Percentiles rank a stretch among this genome's conserved stretches.
Conservation (phyloP, 2,329 filamentous ascomycete genomes). For the Xylariales sp. region DNA sequence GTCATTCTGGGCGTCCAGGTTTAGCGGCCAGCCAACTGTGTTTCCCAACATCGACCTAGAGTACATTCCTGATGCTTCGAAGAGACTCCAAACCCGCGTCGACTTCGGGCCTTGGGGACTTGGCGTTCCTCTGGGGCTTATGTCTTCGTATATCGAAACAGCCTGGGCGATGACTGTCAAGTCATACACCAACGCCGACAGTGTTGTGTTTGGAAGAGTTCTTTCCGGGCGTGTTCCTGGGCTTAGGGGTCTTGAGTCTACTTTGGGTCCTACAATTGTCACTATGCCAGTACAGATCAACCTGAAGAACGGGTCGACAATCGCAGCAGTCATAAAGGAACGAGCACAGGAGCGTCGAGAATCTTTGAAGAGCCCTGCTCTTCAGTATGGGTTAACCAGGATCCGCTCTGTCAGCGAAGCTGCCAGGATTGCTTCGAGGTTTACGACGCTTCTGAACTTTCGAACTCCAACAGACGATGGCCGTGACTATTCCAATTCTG, state of each 20-base stretch:
- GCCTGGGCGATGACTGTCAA: slow-evolving; percentile 14
- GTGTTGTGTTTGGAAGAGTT: slow-evolving; percentile 11
- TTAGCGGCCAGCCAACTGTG: slow-evolving; percentile 10
- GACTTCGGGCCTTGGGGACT: background rate
- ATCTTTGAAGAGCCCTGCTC: slow-evolving; percentile 5
- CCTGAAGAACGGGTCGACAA: slow-evolving; percentile 8
- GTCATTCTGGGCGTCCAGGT: slow-evolving; percentile 13
- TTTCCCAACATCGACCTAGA: slow-evolving; percentile 5
- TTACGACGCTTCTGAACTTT: slow-evolving; percentile 12
- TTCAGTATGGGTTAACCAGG: slow-evolving; percentile 8
- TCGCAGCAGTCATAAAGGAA: slow-evolving; percentile 12
- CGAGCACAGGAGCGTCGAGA: slow-evolving; percentile 9
- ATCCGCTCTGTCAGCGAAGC: slow-evolving; percentile 11
- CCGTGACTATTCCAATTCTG: too few relatives aligned
- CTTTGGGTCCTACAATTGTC: slow-evolving; percentile 11
- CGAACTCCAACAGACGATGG: background rate
- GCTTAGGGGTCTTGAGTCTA: slow-evolving; percentile 5
- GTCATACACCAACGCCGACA: slow-evolving; percentile 10
- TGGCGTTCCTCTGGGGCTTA: slow-evolving; percentile 3
- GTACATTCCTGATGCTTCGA: background rate
- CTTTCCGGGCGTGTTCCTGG: slow-evolving; percentile 11
- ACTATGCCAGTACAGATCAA: slow-evolving; percentile 12
- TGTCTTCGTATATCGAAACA: slow-evolving; percentile 12
- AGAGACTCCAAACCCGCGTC: background rate
- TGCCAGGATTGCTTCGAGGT: slow-evolving; percentile 9